These are phyloP conservation scores for Paramecium tetraurelia DNA, from an alignment of 73 alveolate species.

Conservation along the genomic window DNA sequence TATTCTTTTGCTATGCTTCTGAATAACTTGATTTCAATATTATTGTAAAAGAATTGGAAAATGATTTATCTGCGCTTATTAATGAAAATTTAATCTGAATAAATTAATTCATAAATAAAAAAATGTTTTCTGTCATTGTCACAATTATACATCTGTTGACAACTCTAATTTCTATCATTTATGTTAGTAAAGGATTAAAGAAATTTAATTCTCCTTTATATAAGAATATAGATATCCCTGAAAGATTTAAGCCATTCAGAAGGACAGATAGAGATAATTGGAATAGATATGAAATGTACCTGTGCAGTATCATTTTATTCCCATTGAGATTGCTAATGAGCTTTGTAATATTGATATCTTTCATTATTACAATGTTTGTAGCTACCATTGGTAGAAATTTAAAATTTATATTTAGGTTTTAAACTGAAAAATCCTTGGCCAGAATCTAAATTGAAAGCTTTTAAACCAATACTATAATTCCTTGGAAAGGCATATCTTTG, in stretches of 20 bases:
- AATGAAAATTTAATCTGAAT: not conserved
- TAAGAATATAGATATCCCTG: not conserved
- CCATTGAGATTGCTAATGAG: slow-evolving; percentile 19
- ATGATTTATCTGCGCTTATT: not conserved
- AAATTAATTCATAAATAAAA: not conserved
- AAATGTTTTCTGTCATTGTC: not conserved
- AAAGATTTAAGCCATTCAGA: slow-evolving; percentile 21
- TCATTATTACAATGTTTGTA: not conserved
- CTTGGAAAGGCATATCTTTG: not conserved
- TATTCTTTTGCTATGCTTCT: no score
- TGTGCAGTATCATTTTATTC: slow-evolving; percentile 22
- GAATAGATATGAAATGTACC: slow-evolving; percentile 22
- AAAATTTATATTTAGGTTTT: not conserved
- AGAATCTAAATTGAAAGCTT: not conserved
- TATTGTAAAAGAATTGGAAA: no score
- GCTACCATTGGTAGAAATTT: not conserved
- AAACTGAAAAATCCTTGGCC: slow-evolving; percentile 28
- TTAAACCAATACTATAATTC: not conserved
- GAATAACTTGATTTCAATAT: no score
- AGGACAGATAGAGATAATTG: slow-evolving; percentile 43
- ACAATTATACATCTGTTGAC: not conserved
- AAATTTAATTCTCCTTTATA: not conserved
- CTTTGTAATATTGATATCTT: not conserved
- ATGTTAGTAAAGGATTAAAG: not conserved
- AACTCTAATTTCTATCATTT: not conserved